Conservation (phyloP, 441 rosid species). For the Capsella rubella region DNA sequence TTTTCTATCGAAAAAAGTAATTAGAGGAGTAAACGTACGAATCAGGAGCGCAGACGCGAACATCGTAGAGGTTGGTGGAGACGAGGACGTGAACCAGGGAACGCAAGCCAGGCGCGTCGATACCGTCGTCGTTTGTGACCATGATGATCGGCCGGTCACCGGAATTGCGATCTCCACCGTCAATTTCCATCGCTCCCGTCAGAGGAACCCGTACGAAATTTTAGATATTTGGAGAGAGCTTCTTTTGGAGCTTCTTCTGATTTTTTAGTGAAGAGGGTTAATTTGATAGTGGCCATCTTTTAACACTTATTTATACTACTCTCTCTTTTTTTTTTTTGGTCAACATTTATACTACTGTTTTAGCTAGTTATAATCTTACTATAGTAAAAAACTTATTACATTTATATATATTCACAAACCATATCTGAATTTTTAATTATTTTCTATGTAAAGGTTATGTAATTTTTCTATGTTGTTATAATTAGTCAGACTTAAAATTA, state of each 20-base stretch:
- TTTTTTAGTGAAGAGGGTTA: neutral
- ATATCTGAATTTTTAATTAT: neutral
- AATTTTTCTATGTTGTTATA: slow-evolving; percentile 1
- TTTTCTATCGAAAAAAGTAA: neutral
- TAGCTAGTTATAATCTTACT: neutral
- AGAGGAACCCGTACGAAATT: neutral
- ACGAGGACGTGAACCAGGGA: slow-evolving; percentile 74
- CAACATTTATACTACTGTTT: neutral
- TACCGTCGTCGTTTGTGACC: slow-evolving; percentile 95
- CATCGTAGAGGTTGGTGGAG: slow-evolving; percentile 63
- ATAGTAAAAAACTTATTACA: neutral
- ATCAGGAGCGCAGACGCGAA: slow-evolving; percentile 91
- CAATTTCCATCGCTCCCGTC: slow-evolving; percentile 50
- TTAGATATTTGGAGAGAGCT: neutral
- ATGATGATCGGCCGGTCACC: slow-evolving; percentile 57
- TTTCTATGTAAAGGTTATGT: neutral
- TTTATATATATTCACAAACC: no score
- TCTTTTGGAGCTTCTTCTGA: neutral
- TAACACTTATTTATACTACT: neutral
- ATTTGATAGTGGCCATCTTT: neutral
- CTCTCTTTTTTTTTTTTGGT: no score
- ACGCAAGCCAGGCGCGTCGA: slow-evolving; percentile 82
- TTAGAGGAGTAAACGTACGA: slow-evolving; percentile 56
- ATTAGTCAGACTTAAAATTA: neutral
- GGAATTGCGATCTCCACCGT: slow-evolving; percentile 23